Base-by-base conservation (phyloP, 768 basidiomycete genomes). In the Mrakia blollopis region DNA sequence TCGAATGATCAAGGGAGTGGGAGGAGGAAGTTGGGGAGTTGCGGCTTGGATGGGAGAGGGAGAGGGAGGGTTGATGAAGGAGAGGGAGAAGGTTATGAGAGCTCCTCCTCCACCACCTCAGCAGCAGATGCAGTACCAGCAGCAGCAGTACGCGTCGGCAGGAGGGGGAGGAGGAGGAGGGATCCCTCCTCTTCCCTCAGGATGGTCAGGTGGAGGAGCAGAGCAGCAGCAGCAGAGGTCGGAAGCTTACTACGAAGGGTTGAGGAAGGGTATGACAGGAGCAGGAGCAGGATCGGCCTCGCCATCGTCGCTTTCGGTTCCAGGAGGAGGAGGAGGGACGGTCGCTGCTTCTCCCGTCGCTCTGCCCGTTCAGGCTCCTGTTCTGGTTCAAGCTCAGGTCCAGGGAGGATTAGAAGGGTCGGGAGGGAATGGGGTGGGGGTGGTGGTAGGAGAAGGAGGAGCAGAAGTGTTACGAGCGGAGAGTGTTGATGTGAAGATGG, bases 1-100 rank as follows among this genome's bases (percentile, higher is more conserved):
- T 7, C 13, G 65, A 23, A n/a, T 39, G 11, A 68, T 68, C 65
- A 68, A 68, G 65, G 65, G 65, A 11, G 65, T 68, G 14, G 65
- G 65, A 68, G 65, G 65, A 5, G 18, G 6, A 5, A 68, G 35
- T 13, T 68, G 65, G 65, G 65, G 65, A 13, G 65, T 68, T n/a
- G 65, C 18, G 6, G 39, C 25, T n/a, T 68, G 65, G 65, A 68
- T 68, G 65, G 65, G 65, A 1, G 65, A 68, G 14, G 65, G 39
- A 30, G 65, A 68, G 3, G 65, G 57, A 13, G 57, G 8, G 57
- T 28, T 57, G 57, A 57, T 57, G 57, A 25, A 28, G 57, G 57
- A 57, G 13, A 57, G 8, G 57, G 57, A 57, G 57, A 57, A n/a
- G 8, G 57, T 3, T 25, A n/a, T 57, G 25, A 57, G 57, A 50